phyloP scores from a whole-genome alignment of 2,329 filamentous ascomycete species.

The Aphanocladium album region DNA sequence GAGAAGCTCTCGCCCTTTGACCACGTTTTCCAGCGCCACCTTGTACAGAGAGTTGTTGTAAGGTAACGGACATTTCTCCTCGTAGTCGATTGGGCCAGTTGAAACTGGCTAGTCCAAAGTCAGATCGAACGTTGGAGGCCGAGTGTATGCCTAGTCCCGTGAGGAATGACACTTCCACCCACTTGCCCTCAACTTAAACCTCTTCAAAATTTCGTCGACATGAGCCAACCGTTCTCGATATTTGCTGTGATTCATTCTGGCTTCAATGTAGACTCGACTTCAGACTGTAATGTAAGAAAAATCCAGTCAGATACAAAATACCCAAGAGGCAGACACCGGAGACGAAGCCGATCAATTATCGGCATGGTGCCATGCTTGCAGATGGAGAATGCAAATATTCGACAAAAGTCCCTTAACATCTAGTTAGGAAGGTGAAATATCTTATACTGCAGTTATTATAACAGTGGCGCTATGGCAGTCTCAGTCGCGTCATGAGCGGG shows the following conservation, averaged over 20 bases:
- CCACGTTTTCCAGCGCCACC: neutral
- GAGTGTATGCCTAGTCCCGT: too few species aligned
- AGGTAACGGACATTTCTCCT: neutral
- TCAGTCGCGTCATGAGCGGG: neutral
- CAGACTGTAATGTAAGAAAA: too few species aligned
- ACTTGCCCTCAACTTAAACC: neutral
- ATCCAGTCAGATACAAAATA: too few species aligned
- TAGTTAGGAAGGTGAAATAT: neutral
- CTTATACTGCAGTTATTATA: neutral
- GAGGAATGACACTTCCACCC: neutral
- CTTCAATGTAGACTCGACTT: neutral
- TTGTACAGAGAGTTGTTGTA: neutral
- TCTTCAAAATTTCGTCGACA: neutral
- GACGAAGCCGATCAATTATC: neutral
- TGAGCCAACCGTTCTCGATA: neutral
- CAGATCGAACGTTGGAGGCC: neutral
- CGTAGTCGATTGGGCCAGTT: neutral
- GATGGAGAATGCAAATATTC: neutral
- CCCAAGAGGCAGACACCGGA: too few species aligned
- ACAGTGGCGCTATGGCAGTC: neutral
- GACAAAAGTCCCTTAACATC: neutral
- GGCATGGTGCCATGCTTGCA: neutral
- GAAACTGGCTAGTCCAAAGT: neutral
- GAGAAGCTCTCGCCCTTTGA: neutral
- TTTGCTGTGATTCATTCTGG: neutral